Evolutionary conservation across 768 basidiomycete species (phyloP), one percentile per base, ranked within the genome.

Genomic region (Termitomyces heimii): DNA sequence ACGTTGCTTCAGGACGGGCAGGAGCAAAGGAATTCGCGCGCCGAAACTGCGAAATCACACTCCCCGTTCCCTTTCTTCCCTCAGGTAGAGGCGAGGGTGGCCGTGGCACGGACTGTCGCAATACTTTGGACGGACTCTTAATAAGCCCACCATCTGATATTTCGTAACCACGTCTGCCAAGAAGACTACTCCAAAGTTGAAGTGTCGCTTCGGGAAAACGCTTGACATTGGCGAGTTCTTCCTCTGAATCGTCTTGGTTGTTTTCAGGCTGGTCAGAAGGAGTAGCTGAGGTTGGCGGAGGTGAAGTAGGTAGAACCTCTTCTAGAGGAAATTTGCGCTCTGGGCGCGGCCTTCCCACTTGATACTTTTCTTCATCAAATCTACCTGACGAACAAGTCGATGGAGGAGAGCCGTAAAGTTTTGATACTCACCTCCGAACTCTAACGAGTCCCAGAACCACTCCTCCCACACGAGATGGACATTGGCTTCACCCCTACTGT

Each of bases 401-500:
- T 31, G 44, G 16, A 12, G 28, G 18, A 31, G 28, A 39, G 4
- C n/a, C 12, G 26, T 32, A 5, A 10, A 29, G 53, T 2, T 37
- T 48, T 22, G 52, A 47, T 13, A 67, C 69, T 48, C 60, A 75
- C 88, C 92, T 57, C 84, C 84, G 65, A 83, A 91, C 42, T 86
- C 83, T 2, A 95, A 64, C 28, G 82, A 95, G 65, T 97, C 94
- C 92, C 92, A 95, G 56, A 97, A 89, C 95, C 95, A 98, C 60
- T 96, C 94, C 65, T 95, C 93, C 89, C 94, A 96, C 1, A 97
- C 83, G 2, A 95, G 73, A 50, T 81, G 77, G 32, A 94, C 93
- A 44, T 81, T 77, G 5, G 86, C 87, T 68, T 92, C 90, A 34
- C 84, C 82, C 22, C 77, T 75, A 18, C 74, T 68, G 66, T 88